These are phyloP conservation scores for Aciculosporium take DNA, from an alignment of 2,329 filamentous ascomycete genomes.

Conservation along the genomic window DNA sequence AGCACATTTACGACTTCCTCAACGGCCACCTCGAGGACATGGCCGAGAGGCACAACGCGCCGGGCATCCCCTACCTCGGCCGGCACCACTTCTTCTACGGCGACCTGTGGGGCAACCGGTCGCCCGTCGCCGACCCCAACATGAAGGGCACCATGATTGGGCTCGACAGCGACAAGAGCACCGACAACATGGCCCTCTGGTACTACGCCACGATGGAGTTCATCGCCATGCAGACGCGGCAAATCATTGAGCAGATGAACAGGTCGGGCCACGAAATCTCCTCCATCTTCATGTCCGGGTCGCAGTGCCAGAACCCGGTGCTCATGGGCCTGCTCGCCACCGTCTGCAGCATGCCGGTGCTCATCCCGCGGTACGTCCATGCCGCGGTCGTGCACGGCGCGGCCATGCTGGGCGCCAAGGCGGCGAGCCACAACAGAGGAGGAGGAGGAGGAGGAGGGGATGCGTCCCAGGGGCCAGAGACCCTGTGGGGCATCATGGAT, in stretches of 20 bases:
- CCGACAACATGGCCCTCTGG: slow-evolving; percentile 75
- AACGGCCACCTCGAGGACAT: slow-evolving; percentile 76
- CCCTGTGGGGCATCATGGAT: slow-evolving; percentile 94
- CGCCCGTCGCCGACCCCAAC: slow-evolving; percentile 77
- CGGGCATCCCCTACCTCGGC: slow-evolving; percentile 69
- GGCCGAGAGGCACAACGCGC: slow-evolving; percentile 52
- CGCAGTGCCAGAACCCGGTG: slow-evolving; percentile 89
- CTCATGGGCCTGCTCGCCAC: slow-evolving; percentile 87
- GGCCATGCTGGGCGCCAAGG: slow-evolving; percentile 94
- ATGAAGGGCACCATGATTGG: slow-evolving; percentile 89
- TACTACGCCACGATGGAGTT: slow-evolving; percentile 98
- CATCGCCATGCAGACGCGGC: slow-evolving; percentile 89
- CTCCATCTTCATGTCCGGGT: slow-evolving; percentile 97
- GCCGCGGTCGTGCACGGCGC: slow-evolving; percentile 96
- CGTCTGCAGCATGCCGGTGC: slow-evolving; percentile 78
- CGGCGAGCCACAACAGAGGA: slow-evolving; percentile 68
- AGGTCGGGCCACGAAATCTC: slow-evolving; percentile 70
- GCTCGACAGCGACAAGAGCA: slow-evolving; percentile 70
- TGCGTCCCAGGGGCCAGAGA: slow-evolving; percentile 61
- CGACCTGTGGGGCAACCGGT: slow-evolving; percentile 92
- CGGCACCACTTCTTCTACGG: slow-evolving; percentile 98
- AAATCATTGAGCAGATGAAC: slow-evolving; percentile 95
- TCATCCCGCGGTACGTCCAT: slow-evolving; percentile 87
- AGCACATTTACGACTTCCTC: slow-evolving; percentile 89
- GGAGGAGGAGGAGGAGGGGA: too few relatives aligned